These are phyloP conservation scores for Fusarium penzigii DNA, from an alignment of 2,329 filamentous ascomycete species.

Conservation along the genomic window DNA sequence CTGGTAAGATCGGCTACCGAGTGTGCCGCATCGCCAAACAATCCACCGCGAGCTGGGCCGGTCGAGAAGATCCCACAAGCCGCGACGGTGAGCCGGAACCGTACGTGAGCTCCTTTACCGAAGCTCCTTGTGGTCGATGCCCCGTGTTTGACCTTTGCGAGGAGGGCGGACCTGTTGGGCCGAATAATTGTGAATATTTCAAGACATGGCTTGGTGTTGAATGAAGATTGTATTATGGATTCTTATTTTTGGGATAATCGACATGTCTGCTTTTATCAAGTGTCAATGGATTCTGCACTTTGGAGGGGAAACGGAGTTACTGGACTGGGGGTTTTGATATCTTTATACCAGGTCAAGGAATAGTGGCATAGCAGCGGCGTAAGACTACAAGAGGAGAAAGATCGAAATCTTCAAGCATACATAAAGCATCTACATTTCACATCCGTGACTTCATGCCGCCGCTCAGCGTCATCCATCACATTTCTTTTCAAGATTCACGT, in stretches of 20 bases:
- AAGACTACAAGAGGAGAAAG: conserved; percentile 19
- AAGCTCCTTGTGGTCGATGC: conserved; percentile 87
- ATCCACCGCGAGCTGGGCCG: conserved; percentile 42
- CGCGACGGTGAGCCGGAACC: conserved; percentile 43
- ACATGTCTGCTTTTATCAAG: neutral
- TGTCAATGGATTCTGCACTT: neutral
- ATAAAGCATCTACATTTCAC: neutral
- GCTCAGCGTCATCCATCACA: neutral
- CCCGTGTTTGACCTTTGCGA: conserved; percentile 93
- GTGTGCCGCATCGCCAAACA: conserved; percentile 52
- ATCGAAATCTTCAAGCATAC: neutral
- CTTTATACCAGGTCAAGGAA: conserved; percentile 7
- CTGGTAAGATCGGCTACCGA: conserved; percentile 53
- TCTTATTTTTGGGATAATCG: neutral
- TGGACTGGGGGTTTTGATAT: conserved; percentile 13
- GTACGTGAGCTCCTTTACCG: conserved; percentile 73
- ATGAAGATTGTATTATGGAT: conserved; percentile 18
- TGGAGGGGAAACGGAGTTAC: conserved; percentile 25
- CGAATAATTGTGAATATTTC: conserved; percentile 90
- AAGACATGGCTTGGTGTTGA: conserved; percentile 72
- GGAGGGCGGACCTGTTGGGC: conserved; percentile 86
- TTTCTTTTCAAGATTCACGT: neutral
- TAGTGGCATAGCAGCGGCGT: conserved; percentile 26
- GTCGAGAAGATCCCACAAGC: conserved; percentile 38
- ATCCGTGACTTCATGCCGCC: neutral